A percentile compares a stretch with the other conserved stretches of the same genome.
Conservation (phyloP, 2,329 filamentous ascomycete genomes). For the Gaeumannomyces sp. region DNA sequence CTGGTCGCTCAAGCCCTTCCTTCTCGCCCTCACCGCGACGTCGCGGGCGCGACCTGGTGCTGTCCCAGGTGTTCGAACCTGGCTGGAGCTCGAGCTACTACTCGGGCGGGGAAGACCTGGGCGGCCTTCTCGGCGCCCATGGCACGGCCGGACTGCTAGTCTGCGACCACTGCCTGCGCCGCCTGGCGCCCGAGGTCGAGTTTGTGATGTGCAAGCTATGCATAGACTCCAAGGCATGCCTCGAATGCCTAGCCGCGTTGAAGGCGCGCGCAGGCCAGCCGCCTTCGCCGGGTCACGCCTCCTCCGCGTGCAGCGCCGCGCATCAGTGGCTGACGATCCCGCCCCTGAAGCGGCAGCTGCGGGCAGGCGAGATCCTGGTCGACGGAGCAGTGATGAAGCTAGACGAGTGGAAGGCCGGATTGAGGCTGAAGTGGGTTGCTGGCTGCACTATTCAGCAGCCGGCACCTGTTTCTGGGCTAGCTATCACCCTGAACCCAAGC, state of each 20-base stretch:
- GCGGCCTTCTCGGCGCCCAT: not conserved
- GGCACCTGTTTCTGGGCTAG: not conserved
- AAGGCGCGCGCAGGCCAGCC: not conserved
- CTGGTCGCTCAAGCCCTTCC: slow-evolving; percentile 2
- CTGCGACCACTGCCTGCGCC: slow-evolving; percentile 8
- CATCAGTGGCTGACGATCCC: slow-evolving; percentile 7
- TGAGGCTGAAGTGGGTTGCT: slow-evolving; percentile 8
- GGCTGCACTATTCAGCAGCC: not conserved
- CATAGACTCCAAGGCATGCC: slow-evolving; percentile 6
- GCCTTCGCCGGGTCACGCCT: not conserved
- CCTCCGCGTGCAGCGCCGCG: slow-evolving; percentile 6
- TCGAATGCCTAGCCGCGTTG: not conserved
- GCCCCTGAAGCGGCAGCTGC: slow-evolving; percentile 1
- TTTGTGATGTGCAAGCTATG: slow-evolving; percentile 9
- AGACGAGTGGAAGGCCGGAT: slow-evolving; percentile 9
- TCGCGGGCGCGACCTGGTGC: slow-evolving; percentile 6
- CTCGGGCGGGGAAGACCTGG: not conserved
- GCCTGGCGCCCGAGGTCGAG: slow-evolving; percentile 6
- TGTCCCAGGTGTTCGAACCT: not conserved
- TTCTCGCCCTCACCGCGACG: slow-evolving; percentile 6
- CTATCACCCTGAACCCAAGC: not conserved
- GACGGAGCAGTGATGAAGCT: slow-evolving; percentile 2
- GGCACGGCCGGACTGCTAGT: slow-evolving; percentile 1
- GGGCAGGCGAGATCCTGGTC: slow-evolving; percentile 7
- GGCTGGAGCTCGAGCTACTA: not conserved